These are phyloP conservation scores for Coffea eugenioides DNA, from an alignment of 257 asterid genomes.

Conservation along the genomic window DNA sequence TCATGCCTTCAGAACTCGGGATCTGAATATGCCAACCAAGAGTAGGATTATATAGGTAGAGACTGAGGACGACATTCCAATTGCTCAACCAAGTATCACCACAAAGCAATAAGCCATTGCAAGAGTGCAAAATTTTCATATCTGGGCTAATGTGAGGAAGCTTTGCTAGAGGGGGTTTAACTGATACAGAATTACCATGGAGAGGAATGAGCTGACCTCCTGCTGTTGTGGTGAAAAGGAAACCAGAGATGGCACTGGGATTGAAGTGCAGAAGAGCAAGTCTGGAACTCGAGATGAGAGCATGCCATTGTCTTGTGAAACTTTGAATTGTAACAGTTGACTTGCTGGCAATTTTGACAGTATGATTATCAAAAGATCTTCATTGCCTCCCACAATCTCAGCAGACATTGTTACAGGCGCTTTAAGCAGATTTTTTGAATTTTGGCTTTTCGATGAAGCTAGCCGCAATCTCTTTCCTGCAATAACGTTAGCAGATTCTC, in stretches of 20 bases:
- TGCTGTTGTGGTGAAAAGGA: not conserved
- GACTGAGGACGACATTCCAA: not conserved
- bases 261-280: conserved; percentile 3
- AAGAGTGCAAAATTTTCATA: not conserved
- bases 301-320: not conserved
- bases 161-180: not conserved
- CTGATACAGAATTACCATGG: not conserved
- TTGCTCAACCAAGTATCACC: not conserved
- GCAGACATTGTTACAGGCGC: not conserved
- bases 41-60: not conserved
- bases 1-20: not conserved
- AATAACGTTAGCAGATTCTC: not conserved
- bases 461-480: not conserved
- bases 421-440: not conserved
- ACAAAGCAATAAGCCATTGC: conserved; percentile 4
- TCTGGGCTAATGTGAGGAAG: not conserved
- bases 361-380: not conserved
- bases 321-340: not conserved
- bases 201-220: not conserved
- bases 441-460: not conserved
- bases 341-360: not conserved
- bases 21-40: not conserved
- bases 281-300: not conserved
- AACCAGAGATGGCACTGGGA: not conserved
- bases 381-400: not conserved